Evolutionary conservation across 2,329 filamentous ascomycete species (phyloP).

Genomic region (Paecilomyces formosus): DNA sequence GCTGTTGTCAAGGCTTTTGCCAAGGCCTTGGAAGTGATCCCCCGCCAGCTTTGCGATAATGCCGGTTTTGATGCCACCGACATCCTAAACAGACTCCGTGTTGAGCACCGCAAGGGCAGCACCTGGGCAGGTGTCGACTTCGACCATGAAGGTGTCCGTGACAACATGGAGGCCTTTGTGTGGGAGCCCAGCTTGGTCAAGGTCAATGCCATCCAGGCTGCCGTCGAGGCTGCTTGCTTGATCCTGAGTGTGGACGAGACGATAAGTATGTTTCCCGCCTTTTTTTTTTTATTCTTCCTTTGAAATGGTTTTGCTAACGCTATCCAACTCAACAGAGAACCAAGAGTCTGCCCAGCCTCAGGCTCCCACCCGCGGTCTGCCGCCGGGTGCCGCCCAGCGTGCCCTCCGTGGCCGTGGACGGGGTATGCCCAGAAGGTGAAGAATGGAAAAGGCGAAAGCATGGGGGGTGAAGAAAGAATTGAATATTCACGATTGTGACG

Average conservation of each 20-base stretch:
- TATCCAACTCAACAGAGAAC: conserved; percentile 52
- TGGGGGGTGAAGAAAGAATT: neutral
- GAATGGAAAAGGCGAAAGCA: neutral
- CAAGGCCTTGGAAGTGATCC: conserved; percentile 93
- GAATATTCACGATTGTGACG: neutral
- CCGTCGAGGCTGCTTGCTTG: conserved; percentile 89
- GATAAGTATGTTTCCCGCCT: conserved; percentile 57
- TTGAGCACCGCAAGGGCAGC: conserved; percentile 90
- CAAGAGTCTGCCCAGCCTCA: conserved; percentile 85
- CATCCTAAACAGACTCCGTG: conserved; percentile 90
- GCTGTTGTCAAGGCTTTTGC: conserved; percentile 96
- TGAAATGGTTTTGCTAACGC: neutral
- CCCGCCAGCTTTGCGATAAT: conserved; percentile 95
- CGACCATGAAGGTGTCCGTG: conserved; percentile 77
- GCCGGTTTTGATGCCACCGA: conserved; percentile 97
- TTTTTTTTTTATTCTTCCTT: neutral
- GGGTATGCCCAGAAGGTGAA: conserved; percentile 78
- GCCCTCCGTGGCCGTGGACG: conserved; percentile 78
- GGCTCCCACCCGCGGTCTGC: conserved; percentile 66
- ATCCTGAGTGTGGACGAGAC: conserved; percentile 97
- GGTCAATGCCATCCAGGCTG: conserved; percentile 93
- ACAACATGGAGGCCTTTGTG: conserved; percentile 93
- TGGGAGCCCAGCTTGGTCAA: conserved; percentile 97
- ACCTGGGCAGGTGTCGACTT: conserved; percentile 97
- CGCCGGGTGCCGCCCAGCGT: conserved; percentile 78